A percentile compares a stretch with the other conserved stretches of the same genome.
phyloP scores from a whole-genome alignment of 2,329 filamentous ascomycete species.

The Blastomyces percursus region DNA sequence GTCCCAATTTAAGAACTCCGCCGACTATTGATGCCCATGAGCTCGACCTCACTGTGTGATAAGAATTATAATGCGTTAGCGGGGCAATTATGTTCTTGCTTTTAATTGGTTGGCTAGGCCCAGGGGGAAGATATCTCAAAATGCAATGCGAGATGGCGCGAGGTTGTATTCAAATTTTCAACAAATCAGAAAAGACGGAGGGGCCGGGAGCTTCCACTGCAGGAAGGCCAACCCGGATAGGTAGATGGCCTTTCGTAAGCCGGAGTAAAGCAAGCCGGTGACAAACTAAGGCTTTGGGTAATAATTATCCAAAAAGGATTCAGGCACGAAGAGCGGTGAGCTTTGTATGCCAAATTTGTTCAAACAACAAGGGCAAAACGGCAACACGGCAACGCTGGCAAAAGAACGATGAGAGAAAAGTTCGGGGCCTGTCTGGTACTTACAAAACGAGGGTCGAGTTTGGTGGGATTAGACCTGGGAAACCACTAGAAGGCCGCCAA shows the following conservation, averaged over 20 bases:
- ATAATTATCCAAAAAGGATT: neutral
- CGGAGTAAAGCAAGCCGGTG: neutral
- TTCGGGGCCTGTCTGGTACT: conserved; percentile 32
- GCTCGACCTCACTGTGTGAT: conserved; percentile 51
- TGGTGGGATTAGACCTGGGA: conserved; percentile 64
- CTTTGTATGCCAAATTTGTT: neutral
- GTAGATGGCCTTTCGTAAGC: neutral
- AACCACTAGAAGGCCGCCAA: conserved; percentile 48
- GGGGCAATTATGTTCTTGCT: neutral
- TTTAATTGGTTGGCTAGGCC: neutral
- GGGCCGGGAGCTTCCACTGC: neutral
- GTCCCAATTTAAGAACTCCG: conserved; percentile 16
- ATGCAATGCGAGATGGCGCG: neutral
- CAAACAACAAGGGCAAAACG: neutral
- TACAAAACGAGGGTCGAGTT: conserved; percentile 74
- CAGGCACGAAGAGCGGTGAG: conserved; percentile 5
- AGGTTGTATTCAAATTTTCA: neutral
- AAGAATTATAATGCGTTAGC: conserved; percentile 11
- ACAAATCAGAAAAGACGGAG: neutral
- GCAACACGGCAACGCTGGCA: neutral
- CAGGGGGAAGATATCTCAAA: neutral
- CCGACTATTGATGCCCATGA: conserved; percentile 52
- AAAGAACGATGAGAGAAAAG: conserved; percentile 1
- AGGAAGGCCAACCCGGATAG: neutral
- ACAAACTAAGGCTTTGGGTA: neutral